Evolutionary conservation across 78 protist species (phyloP).

Genomic region (Dictyostelium brefeldianum): DNA sequence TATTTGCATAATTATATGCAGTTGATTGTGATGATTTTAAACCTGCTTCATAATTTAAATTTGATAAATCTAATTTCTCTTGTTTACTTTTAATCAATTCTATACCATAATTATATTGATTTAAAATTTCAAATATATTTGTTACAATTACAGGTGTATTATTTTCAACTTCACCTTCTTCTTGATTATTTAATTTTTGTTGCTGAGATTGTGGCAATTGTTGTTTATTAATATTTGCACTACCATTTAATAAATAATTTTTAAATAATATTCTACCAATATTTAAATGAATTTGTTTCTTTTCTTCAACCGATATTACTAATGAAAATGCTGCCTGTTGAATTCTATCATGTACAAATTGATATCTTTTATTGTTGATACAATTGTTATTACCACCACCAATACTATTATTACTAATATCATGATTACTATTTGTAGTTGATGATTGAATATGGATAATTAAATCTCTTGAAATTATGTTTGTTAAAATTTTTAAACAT

Average conservation of each 20-base stretch:
- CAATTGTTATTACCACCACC: not conserved
- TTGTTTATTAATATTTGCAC: not conserved
- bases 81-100: conserved; percentile 15
- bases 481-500: conserved; percentile 30
- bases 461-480: conserved; percentile 51
- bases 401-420: not conserved
- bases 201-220: not conserved
- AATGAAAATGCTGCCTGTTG: conserved; percentile 68
- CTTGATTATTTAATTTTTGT: not conserved
- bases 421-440: not conserved
- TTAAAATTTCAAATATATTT: conserved; percentile 49
- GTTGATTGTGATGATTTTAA: conserved; percentile 34
- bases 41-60: conserved; percentile 52
- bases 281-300: conserved; percentile 53
- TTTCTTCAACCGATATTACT: conserved; percentile 33
- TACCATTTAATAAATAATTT: not conserved
- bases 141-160: not conserved
- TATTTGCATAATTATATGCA: conserved; percentile 38
- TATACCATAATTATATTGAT: conserved; percentile 65
- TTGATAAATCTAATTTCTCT: conserved; percentile 18
- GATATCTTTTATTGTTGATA: conserved; percentile 7
- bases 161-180: not conserved
- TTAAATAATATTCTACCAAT: conserved; percentile 53
- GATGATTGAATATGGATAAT: not conserved
- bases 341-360: conserved; percentile 54